Percentiles rank a stretch among this genome's conserved stretches.
These are phyloP conservation scores for Pythium aquatile DNA, from an alignment of 352 stramenopile species.

Conservation along the genomic window DNA sequence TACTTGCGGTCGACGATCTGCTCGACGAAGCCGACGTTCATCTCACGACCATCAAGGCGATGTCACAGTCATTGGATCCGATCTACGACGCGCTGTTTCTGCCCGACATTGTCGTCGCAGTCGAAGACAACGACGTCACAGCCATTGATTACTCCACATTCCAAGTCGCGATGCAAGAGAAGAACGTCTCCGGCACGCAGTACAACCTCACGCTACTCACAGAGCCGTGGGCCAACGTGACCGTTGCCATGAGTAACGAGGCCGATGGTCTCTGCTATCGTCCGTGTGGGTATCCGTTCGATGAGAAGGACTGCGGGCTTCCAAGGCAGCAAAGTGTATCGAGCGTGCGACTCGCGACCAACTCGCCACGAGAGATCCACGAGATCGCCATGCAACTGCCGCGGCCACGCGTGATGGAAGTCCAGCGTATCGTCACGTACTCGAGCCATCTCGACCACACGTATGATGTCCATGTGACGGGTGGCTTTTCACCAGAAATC, in stretches of 20 bases:
- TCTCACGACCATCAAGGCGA: slow-evolving; percentile 48
- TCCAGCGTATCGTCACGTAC: slow-evolving; percentile 63
- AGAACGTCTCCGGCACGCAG: slow-evolving; percentile 9
- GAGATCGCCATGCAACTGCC: slow-evolving; percentile 44
- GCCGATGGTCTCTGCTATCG: slow-evolving; percentile 60
- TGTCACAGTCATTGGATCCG: slow-evolving; percentile 42
- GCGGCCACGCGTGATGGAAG: slow-evolving; percentile 43
- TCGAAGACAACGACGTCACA: slow-evolving; percentile 67
- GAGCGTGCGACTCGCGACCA: slow-evolving; percentile 46
- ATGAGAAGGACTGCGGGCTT: slow-evolving; percentile 46
- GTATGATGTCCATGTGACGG: slow-evolving; percentile 36
- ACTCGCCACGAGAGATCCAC: slow-evolving; percentile 67
- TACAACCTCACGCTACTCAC: slow-evolving; percentile 56
- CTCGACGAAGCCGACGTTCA: slow-evolving; percentile 71
- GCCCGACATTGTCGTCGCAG: slow-evolving; percentile 57
- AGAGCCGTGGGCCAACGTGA: slow-evolving; percentile 72
- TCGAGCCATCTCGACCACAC: slow-evolving; percentile 61
- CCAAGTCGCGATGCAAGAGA: slow-evolving; percentile 42
- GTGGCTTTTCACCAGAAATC: slow-evolving; percentile 45
- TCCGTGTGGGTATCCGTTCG: slow-evolving; percentile 64
- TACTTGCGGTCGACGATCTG: slow-evolving; percentile 67
- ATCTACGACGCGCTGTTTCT: slow-evolving; percentile 61
- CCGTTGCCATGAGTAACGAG: slow-evolving; percentile 78
- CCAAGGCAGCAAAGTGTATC: slow-evolving; percentile 70
- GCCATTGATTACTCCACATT: slow-evolving; percentile 51